Percentiles rank a stretch among this genome's conserved stretches.
phyloP scores from a whole-genome alignment of 768 basidiomycete species.

The Lyophyllum semitale region DNA sequence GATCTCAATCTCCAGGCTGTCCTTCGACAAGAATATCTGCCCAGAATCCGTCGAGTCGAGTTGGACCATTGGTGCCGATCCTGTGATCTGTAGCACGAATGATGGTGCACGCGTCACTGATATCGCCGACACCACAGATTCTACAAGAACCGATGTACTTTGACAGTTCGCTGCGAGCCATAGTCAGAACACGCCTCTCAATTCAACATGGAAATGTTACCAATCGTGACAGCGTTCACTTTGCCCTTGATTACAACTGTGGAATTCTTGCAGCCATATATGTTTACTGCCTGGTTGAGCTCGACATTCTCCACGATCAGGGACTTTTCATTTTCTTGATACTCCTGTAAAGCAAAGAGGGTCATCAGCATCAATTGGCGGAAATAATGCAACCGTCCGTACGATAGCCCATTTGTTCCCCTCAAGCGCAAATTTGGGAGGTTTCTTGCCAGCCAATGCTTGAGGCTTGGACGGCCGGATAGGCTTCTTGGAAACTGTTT shows the following conservation, averaged over 20 bases:
- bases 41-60: conserved; percentile 95
- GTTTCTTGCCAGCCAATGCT: conserved; percentile 85
- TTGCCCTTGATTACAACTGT: conserved; percentile 89
- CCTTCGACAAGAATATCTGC: conserved; percentile 89
- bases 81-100: conserved; percentile 90
- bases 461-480: conserved; percentile 84
- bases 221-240: conserved; percentile 88
- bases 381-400: conserved; percentile 23
- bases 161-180: conserved; percentile 72
- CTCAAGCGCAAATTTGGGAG: conserved; percentile 84
- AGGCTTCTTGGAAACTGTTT: conserved; percentile 59
- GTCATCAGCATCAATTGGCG: background rate
- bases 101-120: conserved; percentile 91
- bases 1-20: conserved; percentile 77
- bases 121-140: conserved; percentile 90
- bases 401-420: conserved; percentile 95
- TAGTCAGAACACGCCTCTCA: conserved; percentile 4
- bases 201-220: conserved; percentile 42
- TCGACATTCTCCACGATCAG: conserved; percentile 77
- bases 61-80: conserved; percentile 88
- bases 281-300: conserved; percentile 81
- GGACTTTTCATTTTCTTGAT: conserved; percentile 78
- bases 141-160: conserved; percentile 85
- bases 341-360: conserved; percentile 59
- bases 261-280: conserved; percentile 88